Percentiles rank a stretch among this genome's conserved stretches.
Evolutionary conservation across 176 grass and related monocot species (phyloP).

Genomic region (Lolium rigidum): DNA sequence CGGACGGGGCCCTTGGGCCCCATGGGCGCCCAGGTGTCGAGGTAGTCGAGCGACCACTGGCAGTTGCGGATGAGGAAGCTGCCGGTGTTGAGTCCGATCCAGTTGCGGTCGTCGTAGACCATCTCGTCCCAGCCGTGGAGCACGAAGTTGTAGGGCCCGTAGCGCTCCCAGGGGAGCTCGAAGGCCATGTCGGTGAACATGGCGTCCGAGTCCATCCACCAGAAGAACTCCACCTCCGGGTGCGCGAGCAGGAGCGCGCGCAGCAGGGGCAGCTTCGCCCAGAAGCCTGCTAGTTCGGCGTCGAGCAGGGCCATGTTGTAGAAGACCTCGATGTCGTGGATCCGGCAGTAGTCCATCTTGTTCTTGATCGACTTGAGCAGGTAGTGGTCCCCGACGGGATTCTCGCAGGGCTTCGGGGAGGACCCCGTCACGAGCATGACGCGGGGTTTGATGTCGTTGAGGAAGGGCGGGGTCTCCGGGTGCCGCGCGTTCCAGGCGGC

Average conservation of each 20-base stretch:
- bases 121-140: slow-evolving; percentile 97
- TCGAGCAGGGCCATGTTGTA: slow-evolving; percentile 97
- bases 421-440: slow-evolving; percentile 93
- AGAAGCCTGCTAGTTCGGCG: slow-evolving; percentile 94
- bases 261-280: slow-evolving; percentile 95
- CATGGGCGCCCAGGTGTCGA: slow-evolving; percentile 96
- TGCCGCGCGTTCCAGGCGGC: slow-evolving; percentile 74
- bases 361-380: slow-evolving; percentile 98
- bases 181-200: slow-evolving; percentile 99
- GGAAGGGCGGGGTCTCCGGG: slow-evolving; percentile 78
- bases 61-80: slow-evolving; percentile 97
- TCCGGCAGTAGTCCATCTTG: slow-evolving; percentile 99
- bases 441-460: slow-evolving; percentile 79
- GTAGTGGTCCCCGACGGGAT: slow-evolving; percentile 97
- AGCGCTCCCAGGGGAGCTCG: slow-evolving; percentile 95
- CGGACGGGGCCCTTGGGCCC: slow-evolving; percentile 94
- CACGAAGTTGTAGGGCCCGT: slow-evolving; percentile 74
- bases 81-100: slow-evolving; percentile 98
- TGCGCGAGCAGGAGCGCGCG: slow-evolving; percentile 86
- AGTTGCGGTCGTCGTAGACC: slow-evolving; percentile 97
- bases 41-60: slow-evolving; percentile 96
- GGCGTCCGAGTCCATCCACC: slow-evolving; percentile 99
- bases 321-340: slow-evolving; percentile 96
- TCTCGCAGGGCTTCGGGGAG: slow-evolving; percentile 96
- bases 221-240: slow-evolving; percentile 95